These are phyloP conservation scores for Cornus controversa DNA, from an alignment of 148 eudicot genomes.

Conservation along the genomic window DNA sequence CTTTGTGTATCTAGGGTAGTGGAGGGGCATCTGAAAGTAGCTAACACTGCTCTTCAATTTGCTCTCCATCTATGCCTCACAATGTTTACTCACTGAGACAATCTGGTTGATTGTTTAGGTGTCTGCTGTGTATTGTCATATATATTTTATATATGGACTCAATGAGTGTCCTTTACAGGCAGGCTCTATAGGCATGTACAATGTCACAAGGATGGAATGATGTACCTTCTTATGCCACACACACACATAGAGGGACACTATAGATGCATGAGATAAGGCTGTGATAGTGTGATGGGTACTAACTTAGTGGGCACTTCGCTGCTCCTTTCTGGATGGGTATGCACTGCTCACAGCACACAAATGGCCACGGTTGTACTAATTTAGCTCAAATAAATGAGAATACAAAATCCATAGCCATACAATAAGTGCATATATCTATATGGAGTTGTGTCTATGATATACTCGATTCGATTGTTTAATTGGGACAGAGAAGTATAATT, in stretches of 20 bases:
- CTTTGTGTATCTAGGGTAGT: conserved; percentile 69
- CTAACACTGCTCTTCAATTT: conserved; percentile 4
- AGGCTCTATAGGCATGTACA: conserved; percentile 12
- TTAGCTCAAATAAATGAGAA: no score
- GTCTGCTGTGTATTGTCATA: background rate
- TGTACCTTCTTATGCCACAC: conserved; percentile 26
- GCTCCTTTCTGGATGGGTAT: no score
- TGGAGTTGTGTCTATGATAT: no score
- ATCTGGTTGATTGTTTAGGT: background rate
- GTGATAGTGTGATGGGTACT: background rate
- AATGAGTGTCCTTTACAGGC: background rate
- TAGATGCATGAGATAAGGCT: background rate
- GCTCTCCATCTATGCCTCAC: background rate
- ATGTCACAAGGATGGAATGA: conserved; percentile 34
- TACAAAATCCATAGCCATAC: no score
- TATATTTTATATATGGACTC: background rate
- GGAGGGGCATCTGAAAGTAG: conserved; percentile 70
- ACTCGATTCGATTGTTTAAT: no score
- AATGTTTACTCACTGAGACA: background rate
- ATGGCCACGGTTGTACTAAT: no score
- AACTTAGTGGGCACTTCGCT: no score
- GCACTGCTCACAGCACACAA: no score
- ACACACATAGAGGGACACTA: background rate
- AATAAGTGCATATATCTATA: no score
- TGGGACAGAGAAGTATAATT: no score